Percentiles rank a stretch among this genome's conserved stretches.
Conservation (phyloP, 164 flowering plant species). For the Cinnamomum micranthum region DNA sequence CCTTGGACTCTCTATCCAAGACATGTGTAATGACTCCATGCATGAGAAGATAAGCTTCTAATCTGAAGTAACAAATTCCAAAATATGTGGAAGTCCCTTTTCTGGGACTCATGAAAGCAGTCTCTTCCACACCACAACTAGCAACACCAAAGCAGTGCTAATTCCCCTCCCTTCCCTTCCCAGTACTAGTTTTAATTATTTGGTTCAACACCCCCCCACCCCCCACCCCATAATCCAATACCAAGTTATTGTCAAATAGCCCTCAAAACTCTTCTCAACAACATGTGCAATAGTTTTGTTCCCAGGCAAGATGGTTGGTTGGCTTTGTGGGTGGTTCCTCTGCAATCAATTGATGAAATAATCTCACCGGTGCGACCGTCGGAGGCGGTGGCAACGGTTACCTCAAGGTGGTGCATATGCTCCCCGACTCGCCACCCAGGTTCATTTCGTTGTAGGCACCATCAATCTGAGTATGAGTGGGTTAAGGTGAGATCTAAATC, state of each 20-base stretch:
- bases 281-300: background rate
- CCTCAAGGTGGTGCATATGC: constrained; percentile 5
- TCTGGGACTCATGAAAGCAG: background rate
- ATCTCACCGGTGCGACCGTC: background rate
- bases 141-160: background rate
- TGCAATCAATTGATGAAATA: background rate
- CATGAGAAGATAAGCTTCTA: background rate
- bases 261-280: background rate
- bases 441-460: constrained; percentile 14
- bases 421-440: constrained; percentile 10
- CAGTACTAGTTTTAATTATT: too few relatives aligned
- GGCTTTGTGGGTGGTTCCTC: background rate
- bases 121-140: background rate
- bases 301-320: background rate
- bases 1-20: background rate
- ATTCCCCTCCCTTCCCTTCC: background rate
- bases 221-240: background rate
- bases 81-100: background rate
- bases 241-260: background rate
- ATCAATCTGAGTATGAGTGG: constrained; percentile 5
- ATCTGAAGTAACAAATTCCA: background rate
- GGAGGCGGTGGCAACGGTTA: background rate
- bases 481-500: background rate
- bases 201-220: background rate
- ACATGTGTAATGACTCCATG: background rate